These are phyloP conservation scores for Pseudonitzschia delicatissima DNA, from an alignment of 108 stramenopile species.

Conservation along the genomic window DNA sequence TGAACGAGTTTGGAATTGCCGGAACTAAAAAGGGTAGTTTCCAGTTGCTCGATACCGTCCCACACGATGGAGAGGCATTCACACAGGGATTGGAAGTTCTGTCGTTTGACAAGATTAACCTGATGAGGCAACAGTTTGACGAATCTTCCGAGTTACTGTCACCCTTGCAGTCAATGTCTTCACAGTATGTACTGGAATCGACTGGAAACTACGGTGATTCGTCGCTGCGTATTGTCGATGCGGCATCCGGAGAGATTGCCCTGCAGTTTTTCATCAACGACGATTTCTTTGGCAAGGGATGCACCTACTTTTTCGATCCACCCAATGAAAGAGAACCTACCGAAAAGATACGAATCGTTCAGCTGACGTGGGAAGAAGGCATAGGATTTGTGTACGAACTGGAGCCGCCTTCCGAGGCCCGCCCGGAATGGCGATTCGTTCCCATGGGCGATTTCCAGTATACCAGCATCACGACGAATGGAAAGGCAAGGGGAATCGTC, in stretches of 20 bases:
- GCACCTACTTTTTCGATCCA: slow-evolving; percentile 36
- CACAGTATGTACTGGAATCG: slow-evolving; percentile 60
- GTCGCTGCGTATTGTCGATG: slow-evolving; percentile 60
- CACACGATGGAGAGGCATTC: slow-evolving; percentile 61
- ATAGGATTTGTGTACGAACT: slow-evolving; percentile 76
- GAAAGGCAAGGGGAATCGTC: slow-evolving; percentile 85
- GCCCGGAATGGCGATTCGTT: background rate
- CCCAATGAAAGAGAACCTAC: slow-evolving; percentile 10
- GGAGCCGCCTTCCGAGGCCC: slow-evolving; percentile 17
- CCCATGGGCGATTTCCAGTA: slow-evolving; percentile 43
- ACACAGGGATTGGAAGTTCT: slow-evolving; percentile 39
- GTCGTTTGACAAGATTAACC: background rate
- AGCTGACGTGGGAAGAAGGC: slow-evolving; percentile 67
- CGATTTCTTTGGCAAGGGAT: slow-evolving; percentile 75
- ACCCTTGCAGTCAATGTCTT: too few species aligned
- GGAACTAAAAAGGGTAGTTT: slow-evolving; percentile 19
- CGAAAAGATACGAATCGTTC: slow-evolving; percentile 27
- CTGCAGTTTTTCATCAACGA: slow-evolving; percentile 34
- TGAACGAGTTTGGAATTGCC: background rate
- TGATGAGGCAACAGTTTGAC: too few species aligned
- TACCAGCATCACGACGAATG: slow-evolving; percentile 37
- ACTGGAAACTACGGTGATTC: slow-evolving; percentile 72
- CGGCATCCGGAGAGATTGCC: slow-evolving; percentile 40
- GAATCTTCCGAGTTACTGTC: too few species aligned
- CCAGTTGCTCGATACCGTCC: slow-evolving; percentile 50